Percentiles rank a stretch among this genome's conserved stretches.
phyloP scores from a whole-genome alignment of 2,329 filamentous ascomycete species.

The Sclerotinia sclerotiorum region DNA sequence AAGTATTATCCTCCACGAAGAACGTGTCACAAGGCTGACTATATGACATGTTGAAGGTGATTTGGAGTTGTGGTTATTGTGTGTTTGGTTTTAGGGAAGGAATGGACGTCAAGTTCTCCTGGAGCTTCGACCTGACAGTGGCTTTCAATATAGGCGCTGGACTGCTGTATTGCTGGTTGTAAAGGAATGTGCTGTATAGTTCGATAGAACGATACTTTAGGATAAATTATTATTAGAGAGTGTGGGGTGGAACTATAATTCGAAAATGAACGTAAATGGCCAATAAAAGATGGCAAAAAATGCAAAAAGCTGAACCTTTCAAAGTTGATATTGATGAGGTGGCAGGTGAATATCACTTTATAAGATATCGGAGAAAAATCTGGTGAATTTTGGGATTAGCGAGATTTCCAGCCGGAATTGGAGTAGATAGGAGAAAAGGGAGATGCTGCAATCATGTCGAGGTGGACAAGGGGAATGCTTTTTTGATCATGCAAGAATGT shows the following conservation, averaged over 20 bases:
- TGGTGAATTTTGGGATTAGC: slow-evolving; percentile 23
- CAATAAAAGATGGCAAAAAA: slow-evolving; percentile 29
- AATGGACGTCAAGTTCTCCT: slow-evolving; percentile 43
- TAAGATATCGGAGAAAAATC: slow-evolving; percentile 14
- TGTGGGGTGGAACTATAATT: slow-evolving; percentile 31
- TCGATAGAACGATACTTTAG: slow-evolving; percentile 32
- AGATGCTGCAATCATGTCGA: slow-evolving; percentile 14
- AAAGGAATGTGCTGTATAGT: slow-evolving; percentile 38
- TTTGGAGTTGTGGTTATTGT: slow-evolving; percentile 22
- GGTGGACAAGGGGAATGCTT: slow-evolving; percentile 29
- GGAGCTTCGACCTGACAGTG: slow-evolving; percentile 42
- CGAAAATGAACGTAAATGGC: slow-evolving; percentile 40
- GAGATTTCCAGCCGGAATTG: slow-evolving; percentile 11
- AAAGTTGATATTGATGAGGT: slow-evolving; percentile 28
- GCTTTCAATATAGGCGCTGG: slow-evolving; percentile 33
- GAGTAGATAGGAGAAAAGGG: slow-evolving; percentile 8
- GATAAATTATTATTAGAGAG: slow-evolving; percentile 40
- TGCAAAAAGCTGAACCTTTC: slow-evolving; percentile 23
- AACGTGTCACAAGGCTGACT: slow-evolving; percentile 62
- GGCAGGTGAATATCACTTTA: slow-evolving; percentile 28
- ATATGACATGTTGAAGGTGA: slow-evolving; percentile 38
- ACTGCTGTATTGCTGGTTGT: slow-evolving; percentile 29
- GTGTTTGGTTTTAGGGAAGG: slow-evolving; percentile 31
- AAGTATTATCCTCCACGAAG: slow-evolving; percentile 59
- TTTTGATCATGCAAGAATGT: neutral